Percentiles rank a stretch among this genome's conserved stretches.
These are phyloP conservation scores for Ajuga chamaepitys DNA, from an alignment of 257 asterid species.

Conservation along the genomic window DNA sequence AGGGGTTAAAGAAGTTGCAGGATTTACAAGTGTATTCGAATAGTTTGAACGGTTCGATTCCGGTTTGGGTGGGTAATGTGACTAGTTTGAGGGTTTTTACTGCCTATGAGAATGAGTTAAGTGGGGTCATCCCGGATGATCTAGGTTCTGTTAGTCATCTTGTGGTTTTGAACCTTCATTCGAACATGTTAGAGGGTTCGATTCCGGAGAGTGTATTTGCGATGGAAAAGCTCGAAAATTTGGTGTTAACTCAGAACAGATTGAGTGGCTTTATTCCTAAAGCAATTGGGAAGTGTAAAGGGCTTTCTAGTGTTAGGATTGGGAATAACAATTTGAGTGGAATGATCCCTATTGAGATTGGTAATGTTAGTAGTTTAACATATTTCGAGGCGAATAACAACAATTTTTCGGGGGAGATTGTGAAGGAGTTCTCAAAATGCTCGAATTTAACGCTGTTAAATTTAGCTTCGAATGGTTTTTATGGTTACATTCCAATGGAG, in stretches of 20 bases:
- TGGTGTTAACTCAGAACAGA: conserved; percentile 79
- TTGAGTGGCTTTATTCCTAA: conserved; percentile 55
- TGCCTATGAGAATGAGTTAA: conserved; percentile 80
- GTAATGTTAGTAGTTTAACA: conserved; percentile 77
- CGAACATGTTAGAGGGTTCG: conserved; percentile 68
- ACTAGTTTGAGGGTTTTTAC: conserved; percentile 57
- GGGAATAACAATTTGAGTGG: conserved; percentile 76
- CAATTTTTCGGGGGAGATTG: conserved; percentile 77
- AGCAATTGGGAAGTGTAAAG: conserved; percentile 61
- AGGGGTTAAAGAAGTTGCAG: conserved; percentile 42
- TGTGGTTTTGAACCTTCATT: conserved; percentile 69
- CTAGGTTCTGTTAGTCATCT: conserved; percentile 62
- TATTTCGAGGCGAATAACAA: conserved; percentile 89
- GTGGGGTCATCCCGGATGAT: conserved; percentile 61
- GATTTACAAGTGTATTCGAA: conserved; percentile 66
- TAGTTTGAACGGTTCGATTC: conserved; percentile 74
- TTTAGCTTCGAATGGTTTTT: conserved; percentile 73
- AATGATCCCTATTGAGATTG: conserved; percentile 62
- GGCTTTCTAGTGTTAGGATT: conserved; percentile 73
- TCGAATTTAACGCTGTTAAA: conserved; percentile 75
- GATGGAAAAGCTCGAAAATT: conserved; percentile 51
- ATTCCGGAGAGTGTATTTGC: conserved; percentile 79
- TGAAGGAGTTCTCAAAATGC: conserved; percentile 65
- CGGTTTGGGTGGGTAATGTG: conserved; percentile 63
- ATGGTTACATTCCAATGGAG: conserved; percentile 68